phyloP scores from a whole-genome alignment of 2,329 filamentous ascomycete species.

The Elsinoe necatrix region DNA sequence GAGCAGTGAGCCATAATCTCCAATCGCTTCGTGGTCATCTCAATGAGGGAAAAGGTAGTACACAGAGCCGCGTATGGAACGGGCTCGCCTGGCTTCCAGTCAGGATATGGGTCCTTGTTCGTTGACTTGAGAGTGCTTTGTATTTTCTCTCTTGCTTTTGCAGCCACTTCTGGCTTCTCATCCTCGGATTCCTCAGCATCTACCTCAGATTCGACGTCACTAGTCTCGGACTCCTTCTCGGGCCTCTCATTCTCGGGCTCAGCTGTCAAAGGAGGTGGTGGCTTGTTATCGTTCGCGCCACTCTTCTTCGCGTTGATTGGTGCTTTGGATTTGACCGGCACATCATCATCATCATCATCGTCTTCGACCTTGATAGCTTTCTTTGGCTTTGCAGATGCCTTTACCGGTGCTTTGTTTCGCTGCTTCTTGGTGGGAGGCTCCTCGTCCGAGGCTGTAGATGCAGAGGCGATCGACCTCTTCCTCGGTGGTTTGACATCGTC shows the following conservation, averaged over 20 bases:
- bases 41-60: constrained; percentile 86
- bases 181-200: constrained; percentile 44
- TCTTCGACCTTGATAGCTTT: constrained; percentile 26
- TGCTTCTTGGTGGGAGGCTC: constrained; percentile 32
- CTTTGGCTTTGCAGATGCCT: constrained; percentile 18
- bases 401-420: constrained; percentile 23
- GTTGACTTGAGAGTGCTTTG: constrained; percentile 65
- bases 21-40: constrained; percentile 87
- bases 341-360: constrained; percentile 3
- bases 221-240: neutral
- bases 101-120: constrained; percentile 76
- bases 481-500: constrained; percentile 3
- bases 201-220: constrained; percentile 30
- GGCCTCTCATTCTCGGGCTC: constrained; percentile 33
- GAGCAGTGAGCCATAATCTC: constrained; percentile 84
- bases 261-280: constrained; percentile 29
- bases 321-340: constrained; percentile 9
- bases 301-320: constrained; percentile 23
- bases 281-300: constrained; percentile 21
- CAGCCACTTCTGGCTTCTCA: constrained; percentile 61
- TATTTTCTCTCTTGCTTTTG: constrained; percentile 70
- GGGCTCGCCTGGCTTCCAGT: constrained; percentile 82
- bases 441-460: constrained; percentile 20
- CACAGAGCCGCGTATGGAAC: constrained; percentile 93
- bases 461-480: constrained; percentile 11